Evolutionary conservation across 2,329 filamentous ascomycete species (phyloP).

Genomic region (Monilinia fructicola): DNA sequence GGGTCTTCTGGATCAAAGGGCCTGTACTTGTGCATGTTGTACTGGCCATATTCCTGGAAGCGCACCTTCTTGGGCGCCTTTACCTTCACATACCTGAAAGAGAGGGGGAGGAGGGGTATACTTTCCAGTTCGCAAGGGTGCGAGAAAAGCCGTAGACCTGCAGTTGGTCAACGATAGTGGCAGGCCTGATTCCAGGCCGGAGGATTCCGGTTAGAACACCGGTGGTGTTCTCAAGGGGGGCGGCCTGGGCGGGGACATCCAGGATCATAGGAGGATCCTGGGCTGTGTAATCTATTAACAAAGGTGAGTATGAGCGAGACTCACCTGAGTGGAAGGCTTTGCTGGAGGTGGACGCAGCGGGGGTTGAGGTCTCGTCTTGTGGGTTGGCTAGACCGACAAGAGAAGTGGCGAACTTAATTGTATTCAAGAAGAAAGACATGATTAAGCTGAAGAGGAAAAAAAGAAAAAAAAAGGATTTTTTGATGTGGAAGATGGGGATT

Average conservation of each 20-base stretch:
- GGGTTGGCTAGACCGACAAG: not conserved
- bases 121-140: conserved; percentile 5
- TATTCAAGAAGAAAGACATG: conserved; percentile 4
- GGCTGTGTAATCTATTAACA: not conserved
- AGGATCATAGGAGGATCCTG: not conserved
- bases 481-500: not conserved
- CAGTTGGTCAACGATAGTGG: not conserved
- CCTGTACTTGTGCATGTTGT: not conserved
- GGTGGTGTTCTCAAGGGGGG: not conserved
- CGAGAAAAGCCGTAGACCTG: not conserved
- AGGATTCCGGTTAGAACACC: conserved; percentile 3
- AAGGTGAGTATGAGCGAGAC: not conserved
- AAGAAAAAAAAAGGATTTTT: not conserved
- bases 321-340: not conserved
- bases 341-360: conserved; percentile 10
- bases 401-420: conserved; percentile 2
- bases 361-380: conserved; percentile 2
- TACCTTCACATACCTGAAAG: not conserved
- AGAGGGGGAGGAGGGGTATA: not conserved
- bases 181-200: conserved; percentile 1
- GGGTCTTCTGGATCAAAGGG: conserved; percentile 3
- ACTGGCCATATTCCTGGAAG: not conserved
- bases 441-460: not conserved
- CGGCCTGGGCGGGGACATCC: not conserved
- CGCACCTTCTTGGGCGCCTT: not conserved